Percentiles rank a stretch among this genome's conserved stretches.
These are phyloP conservation scores for Xylaria sp. DNA, from an alignment of 2,329 filamentous ascomycete genomes.

Conservation along the genomic window DNA sequence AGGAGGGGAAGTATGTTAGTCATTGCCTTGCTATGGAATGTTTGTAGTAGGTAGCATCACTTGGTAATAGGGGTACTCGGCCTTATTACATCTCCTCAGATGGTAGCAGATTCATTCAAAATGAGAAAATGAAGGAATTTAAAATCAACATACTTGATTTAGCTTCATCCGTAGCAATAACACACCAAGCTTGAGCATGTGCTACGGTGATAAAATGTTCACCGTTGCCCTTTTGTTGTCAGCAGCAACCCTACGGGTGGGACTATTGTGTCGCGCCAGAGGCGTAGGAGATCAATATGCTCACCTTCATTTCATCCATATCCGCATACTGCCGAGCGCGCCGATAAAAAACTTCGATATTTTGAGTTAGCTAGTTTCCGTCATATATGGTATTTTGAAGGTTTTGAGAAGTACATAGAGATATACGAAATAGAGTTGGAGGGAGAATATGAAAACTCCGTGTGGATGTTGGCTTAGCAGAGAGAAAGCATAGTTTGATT, in stretches of 20 bases:
- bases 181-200: slow-evolving; percentile 82
- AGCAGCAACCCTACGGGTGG: slow-evolving; percentile 21
- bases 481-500: not conserved
- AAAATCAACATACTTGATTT: slow-evolving; percentile 62
- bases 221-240: slow-evolving; percentile 68
- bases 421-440: not conserved
- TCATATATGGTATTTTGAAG: not conserved
- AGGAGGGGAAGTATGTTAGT: slow-evolving; percentile 4
- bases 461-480: not conserved
- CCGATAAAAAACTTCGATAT: slow-evolving; percentile 62
- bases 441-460: not conserved
- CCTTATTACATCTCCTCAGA: not conserved
- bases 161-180: slow-evolving; percentile 83
- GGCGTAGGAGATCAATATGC: slow-evolving; percentile 29
- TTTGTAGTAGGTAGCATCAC: not conserved
- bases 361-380: slow-evolving; percentile 2
- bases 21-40: not conserved
- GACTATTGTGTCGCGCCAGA: not conserved
- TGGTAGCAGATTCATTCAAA: not conserved
- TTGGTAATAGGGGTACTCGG: not conserved
- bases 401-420: not conserved
- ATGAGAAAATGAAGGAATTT: not conserved
- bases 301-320: slow-evolving; percentile 81
- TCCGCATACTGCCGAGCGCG: slow-evolving; percentile 78
- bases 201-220: slow-evolving; percentile 82